Conservation (phyloP, 768 basidiomycete genomes). For the Panaeolus cyanescens region DNA sequence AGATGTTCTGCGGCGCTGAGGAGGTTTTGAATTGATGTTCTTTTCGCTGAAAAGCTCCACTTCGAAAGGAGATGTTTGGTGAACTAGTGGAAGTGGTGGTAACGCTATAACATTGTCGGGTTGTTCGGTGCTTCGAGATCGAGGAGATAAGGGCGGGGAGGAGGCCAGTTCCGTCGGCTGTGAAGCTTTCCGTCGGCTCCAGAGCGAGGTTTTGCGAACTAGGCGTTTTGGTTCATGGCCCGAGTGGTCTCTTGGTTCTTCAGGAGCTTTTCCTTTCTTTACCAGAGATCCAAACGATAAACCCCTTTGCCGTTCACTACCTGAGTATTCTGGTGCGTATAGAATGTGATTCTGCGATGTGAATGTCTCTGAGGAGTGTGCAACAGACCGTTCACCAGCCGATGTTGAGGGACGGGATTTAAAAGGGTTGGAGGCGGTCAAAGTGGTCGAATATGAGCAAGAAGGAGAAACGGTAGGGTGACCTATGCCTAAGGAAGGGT, state of each 20-base stretch:
- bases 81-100: constrained; percentile 28
- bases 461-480: not conserved
- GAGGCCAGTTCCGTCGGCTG: constrained; percentile 6
- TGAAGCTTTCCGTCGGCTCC: constrained; percentile 50
- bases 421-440: constrained; percentile 10
- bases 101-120: constrained; percentile 9
- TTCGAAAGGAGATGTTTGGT: constrained; percentile 28
- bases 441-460: not conserved
- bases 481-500: not conserved
- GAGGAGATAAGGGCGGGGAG: constrained; percentile 8
- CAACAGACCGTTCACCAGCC: not conserved
- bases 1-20: not conserved
- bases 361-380: constrained; percentile 3
- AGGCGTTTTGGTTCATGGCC: constrained; percentile 40
- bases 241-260: constrained; percentile 18
- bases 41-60: constrained; percentile 9
- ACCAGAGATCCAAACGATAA: constrained; percentile 46
- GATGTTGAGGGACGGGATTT: not conserved
- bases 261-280: constrained; percentile 45
- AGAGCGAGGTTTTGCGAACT: constrained; percentile 66
- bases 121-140: not conserved
- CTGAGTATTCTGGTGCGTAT: constrained; percentile 17
- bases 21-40: not conserved
- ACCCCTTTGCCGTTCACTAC: constrained; percentile 41
- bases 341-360: constrained; percentile 28